These are phyloP conservation scores for Cucurbita maxima DNA, from an alignment of 306 rosid species.

Conservation along the genomic window DNA sequence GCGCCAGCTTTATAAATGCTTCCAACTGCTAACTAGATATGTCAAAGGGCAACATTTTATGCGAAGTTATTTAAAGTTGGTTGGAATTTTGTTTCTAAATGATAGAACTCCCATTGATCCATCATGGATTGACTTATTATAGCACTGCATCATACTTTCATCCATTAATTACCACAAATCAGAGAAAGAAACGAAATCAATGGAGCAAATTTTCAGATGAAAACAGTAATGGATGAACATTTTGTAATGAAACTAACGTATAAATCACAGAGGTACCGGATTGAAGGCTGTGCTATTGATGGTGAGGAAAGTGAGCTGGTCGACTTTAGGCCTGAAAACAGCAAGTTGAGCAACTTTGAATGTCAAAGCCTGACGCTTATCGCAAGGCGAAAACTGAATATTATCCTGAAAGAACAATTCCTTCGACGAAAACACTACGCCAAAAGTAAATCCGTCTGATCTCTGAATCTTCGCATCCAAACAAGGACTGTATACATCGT, in stretches of 20 bases:
- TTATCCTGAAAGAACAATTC: constrained; percentile 29
- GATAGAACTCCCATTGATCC: background rate
- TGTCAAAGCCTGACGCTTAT: constrained; percentile 36
- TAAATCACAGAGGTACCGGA: constrained; percentile 20
- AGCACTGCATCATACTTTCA: background rate
- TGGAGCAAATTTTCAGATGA: background rate
- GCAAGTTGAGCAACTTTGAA: constrained; percentile 32
- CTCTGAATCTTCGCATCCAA: constrained; percentile 51
- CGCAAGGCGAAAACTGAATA: constrained; percentile 82
- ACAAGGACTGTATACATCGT: constrained; percentile 61
- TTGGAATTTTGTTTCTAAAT: background rate
- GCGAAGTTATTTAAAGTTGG: background rate
- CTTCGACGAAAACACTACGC: constrained; percentile 48
- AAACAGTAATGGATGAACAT: background rate
- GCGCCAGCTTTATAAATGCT: background rate
- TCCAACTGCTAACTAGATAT: background rate
- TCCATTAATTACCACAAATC: background rate
- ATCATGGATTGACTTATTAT: background rate
- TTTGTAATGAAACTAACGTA: background rate
- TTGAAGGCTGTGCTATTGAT: constrained; percentile 19
- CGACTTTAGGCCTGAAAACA: constrained; percentile 61
- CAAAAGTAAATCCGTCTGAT: constrained; percentile 66
- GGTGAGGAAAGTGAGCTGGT: constrained; percentile 56
- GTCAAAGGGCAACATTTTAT: background rate
- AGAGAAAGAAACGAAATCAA: background rate